A percentile compares a stretch with the other conserved stretches of the same genome.
These are phyloP conservation scores for Eurotiales sp. DNA, from an alignment of 2,329 filamentous ascomycete genomes.

Conservation along the genomic window DNA sequence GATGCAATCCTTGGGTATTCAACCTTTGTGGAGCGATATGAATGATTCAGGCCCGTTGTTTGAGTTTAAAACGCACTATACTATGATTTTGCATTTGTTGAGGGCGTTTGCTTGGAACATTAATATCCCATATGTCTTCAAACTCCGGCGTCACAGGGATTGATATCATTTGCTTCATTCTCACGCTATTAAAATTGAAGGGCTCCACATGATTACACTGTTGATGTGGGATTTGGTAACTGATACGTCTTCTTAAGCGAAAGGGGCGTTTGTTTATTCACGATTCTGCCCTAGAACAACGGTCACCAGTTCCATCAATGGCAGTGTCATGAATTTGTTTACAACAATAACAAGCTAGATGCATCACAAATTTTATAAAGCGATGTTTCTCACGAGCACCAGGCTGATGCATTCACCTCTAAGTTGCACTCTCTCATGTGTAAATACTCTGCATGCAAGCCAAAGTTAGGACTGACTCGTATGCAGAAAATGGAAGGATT, in stretches of 20 bases:
- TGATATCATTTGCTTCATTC: background rate
- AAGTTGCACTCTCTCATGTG: background rate
- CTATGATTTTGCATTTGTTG: constrained; percentile 12
- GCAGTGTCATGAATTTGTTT: too few species aligned
- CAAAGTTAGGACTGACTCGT: background rate
- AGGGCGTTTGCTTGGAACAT: constrained; percentile 14
- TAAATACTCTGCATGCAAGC: constrained; percentile 10
- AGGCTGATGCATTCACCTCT: too few species aligned
- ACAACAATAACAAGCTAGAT: too few species aligned
- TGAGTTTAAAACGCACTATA: constrained; percentile 11
- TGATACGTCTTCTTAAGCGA: background rate
- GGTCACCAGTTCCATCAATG: too few species aligned
- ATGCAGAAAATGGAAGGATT: too few species aligned
- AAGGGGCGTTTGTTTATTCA: too few species aligned
- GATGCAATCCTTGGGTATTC: background rate
- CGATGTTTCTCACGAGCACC: background rate
- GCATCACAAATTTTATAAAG: too few species aligned
- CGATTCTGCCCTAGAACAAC: too few species aligned
- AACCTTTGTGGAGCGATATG: constrained; percentile 7
- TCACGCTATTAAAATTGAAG: too few species aligned
- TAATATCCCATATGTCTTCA: constrained; percentile 11
- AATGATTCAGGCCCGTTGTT: constrained; percentile 8
- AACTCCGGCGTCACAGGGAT: background rate
- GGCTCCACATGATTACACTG: too few species aligned
- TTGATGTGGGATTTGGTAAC: background rate